These are phyloP conservation scores for Parafenestella ontariensis DNA, from an alignment of 2,329 filamentous ascomycete genomes.

Conservation along the genomic window DNA sequence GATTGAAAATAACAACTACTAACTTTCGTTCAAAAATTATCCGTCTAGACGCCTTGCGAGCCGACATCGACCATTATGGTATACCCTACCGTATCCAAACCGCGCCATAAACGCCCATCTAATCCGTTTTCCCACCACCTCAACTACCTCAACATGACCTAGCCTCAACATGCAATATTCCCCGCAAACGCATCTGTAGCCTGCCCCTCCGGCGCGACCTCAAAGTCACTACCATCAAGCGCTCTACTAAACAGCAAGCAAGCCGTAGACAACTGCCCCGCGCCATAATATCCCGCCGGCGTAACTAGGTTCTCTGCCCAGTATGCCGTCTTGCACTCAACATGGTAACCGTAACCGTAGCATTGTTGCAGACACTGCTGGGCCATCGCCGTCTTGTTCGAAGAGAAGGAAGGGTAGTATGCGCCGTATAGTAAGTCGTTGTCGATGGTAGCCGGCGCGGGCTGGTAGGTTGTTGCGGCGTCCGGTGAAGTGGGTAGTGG, in stretches of 20 bases:
- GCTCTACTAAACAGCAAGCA: constrained; percentile 47
- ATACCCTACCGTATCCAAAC: too few relatives aligned
- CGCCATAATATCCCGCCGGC: constrained; percentile 45
- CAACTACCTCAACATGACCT: not conserved
- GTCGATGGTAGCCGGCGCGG: constrained; percentile 20
- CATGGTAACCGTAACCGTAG: constrained; percentile 48
- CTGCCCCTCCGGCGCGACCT: constrained; percentile 34
- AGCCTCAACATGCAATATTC: constrained; percentile 41
- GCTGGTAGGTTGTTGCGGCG: constrained; percentile 28
- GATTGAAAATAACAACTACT: too few relatives aligned
- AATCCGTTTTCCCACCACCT: not conserved
- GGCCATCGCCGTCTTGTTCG: constrained; percentile 36
- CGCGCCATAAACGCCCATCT: not conserved
- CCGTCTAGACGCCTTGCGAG: not conserved
- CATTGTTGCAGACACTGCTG: constrained; percentile 51
- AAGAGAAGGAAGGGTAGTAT: constrained; percentile 43
- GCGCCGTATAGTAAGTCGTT: constrained; percentile 35
- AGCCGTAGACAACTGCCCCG: constrained; percentile 39
- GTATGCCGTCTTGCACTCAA: constrained; percentile 46
- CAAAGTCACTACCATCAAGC: constrained; percentile 39
- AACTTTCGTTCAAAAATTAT: too few relatives aligned
- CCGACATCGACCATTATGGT: too few relatives aligned
- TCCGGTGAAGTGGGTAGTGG: constrained; percentile 30
- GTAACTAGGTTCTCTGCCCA: constrained; percentile 48
- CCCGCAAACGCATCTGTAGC: constrained; percentile 41